Evolutionary conservation across 495 filamentous ascomycete species (phyloP).

Genomic region (Recurvomyces mirabilis): DNA sequence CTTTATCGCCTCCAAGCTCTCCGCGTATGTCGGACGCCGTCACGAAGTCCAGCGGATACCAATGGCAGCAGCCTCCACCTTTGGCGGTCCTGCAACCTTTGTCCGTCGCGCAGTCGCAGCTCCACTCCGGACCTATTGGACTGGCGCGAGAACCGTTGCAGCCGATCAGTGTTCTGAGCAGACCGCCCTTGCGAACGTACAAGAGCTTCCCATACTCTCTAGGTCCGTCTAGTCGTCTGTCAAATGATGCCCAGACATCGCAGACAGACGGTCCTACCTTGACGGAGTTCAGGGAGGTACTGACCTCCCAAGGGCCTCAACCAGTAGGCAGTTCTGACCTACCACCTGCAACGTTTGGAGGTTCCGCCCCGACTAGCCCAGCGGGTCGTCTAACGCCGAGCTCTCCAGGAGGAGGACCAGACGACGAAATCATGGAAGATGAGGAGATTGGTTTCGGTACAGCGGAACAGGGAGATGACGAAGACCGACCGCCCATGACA

Average conservation of each 20-base stretch:
- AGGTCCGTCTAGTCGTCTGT: conserved; percentile 20
- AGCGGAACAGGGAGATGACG: conserved; percentile 45
- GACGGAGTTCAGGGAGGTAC: background rate
- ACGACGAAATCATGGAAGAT: conserved; percentile 17
- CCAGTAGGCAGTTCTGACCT: conserved; percentile 4
- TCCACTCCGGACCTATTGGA: conserved; percentile 14
- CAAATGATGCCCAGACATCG: conserved; percentile 2
- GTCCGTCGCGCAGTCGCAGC: conserved; percentile 24
- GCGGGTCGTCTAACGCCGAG: conserved; percentile 27
- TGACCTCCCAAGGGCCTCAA: conserved; percentile 11
- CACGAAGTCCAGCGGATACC: conserved; percentile 10
- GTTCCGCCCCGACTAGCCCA: conserved; percentile 32
- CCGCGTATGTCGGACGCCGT: conserved; percentile 20
- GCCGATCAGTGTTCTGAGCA: background rate
- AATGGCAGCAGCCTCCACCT: conserved; percentile 6
- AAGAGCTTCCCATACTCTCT: conserved; percentile 32
- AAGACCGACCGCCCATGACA: conserved; percentile 44
- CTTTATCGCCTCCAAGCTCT: conserved; percentile 18
- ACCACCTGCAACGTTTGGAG: conserved; percentile 10
- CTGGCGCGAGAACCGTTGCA: conserved; percentile 22
- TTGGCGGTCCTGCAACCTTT: conserved; percentile 19
- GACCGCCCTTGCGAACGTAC: conserved; percentile 25
- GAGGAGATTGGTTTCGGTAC: conserved; percentile 27
- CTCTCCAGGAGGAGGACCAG: conserved; percentile 19
- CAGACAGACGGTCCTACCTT: background rate